Evolutionary conservation across 768 basidiomycete species (phyloP).

Genomic region (Hydnum rufescens): DNA sequence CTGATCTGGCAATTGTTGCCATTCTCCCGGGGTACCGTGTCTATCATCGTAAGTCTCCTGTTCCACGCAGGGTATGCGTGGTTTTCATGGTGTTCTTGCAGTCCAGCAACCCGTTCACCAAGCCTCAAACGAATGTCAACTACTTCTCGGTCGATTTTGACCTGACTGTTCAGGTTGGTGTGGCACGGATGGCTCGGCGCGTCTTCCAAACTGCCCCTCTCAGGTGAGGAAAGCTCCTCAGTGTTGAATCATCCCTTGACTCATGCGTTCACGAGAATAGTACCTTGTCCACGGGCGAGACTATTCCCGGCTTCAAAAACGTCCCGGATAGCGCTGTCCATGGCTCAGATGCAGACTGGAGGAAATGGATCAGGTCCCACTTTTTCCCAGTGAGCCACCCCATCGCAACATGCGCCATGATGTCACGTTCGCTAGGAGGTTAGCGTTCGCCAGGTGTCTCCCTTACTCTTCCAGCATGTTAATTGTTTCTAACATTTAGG

Average conservation of each 20-base stretch:
- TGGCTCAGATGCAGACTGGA: constrained; percentile 29
- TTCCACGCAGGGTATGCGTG: no score
- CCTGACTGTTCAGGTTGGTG: constrained; percentile 30
- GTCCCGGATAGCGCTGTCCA: constrained; percentile 24
- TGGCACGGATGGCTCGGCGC: constrained; percentile 25
- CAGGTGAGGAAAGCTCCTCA: constrained; percentile 14
- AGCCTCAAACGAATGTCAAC: constrained; percentile 30
- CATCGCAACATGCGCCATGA: constrained; percentile 25
- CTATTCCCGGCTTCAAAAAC: constrained; percentile 22
- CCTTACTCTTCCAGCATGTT: not conserved
- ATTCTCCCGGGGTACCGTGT: constrained; percentile 31
- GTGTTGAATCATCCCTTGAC: not conserved
- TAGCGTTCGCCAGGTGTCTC: not conserved
- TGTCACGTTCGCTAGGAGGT: constrained; percentile 17
- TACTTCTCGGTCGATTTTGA: constrained; percentile 33
- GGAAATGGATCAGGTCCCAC: constrained; percentile 24
- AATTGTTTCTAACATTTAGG: constrained; percentile 16
- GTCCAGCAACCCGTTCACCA: constrained; percentile 28
- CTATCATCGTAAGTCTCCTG: constrained; percentile 22
- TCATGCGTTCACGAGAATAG: not conserved
- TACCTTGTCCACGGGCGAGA: constrained; percentile 25
- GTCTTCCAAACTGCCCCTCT: constrained; percentile 25
- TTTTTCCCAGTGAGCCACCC: constrained; percentile 31
- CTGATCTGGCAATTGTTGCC: constrained; percentile 35
- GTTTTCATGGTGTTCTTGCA: no score